Conservation (phyloP, 2,329 filamentous ascomycete species). For the Colletotrichum salicis region DNA sequence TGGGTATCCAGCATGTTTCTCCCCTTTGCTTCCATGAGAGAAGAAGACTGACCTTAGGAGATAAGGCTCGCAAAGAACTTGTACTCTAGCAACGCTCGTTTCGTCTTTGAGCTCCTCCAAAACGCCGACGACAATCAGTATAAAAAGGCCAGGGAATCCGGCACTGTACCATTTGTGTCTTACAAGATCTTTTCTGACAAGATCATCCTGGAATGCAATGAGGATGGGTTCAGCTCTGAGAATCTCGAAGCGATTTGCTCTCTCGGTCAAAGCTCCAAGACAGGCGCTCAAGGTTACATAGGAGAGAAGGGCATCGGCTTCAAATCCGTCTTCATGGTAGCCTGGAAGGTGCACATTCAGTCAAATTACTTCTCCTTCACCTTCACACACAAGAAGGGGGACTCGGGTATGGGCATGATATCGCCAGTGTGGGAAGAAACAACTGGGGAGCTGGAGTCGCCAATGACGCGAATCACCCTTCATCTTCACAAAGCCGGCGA, state of each 20-base stretch:
- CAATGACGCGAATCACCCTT: slow-evolving; percentile 51
- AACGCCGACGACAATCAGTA: slow-evolving; percentile 69
- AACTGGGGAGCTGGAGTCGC: slow-evolving; percentile 29
- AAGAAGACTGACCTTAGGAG: too few species aligned
- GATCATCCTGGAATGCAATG: slow-evolving; percentile 61
- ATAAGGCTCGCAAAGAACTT: slow-evolving; percentile 55
- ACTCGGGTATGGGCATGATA: slow-evolving; percentile 63
- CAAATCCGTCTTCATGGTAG: slow-evolving; percentile 61
- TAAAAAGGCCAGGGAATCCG: too few species aligned
- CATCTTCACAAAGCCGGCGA: slow-evolving; percentile 45
- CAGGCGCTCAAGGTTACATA: slow-evolving; percentile 53
- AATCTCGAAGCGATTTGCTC: slow-evolving; percentile 59
- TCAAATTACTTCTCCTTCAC: slow-evolving; percentile 57
- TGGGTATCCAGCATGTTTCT: too few species aligned
- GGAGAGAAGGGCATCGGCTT: slow-evolving; percentile 64
- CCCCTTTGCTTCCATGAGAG: too few species aligned
- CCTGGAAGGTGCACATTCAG: slow-evolving; percentile 55
- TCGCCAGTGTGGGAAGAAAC: slow-evolving; percentile 52
- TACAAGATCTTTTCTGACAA: slow-evolving; percentile 47
- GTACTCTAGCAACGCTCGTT: slow-evolving; percentile 56
- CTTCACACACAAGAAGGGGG: slow-evolving; percentile 51
- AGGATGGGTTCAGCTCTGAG: slow-evolving; percentile 54
- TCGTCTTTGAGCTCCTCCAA: slow-evolving; percentile 64
- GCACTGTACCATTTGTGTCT: slow-evolving; percentile 48
- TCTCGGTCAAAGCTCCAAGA: slow-evolving; percentile 59